Conservation (phyloP, 768 basidiomycete genomes). For the Lactarius evosmus region DNA sequence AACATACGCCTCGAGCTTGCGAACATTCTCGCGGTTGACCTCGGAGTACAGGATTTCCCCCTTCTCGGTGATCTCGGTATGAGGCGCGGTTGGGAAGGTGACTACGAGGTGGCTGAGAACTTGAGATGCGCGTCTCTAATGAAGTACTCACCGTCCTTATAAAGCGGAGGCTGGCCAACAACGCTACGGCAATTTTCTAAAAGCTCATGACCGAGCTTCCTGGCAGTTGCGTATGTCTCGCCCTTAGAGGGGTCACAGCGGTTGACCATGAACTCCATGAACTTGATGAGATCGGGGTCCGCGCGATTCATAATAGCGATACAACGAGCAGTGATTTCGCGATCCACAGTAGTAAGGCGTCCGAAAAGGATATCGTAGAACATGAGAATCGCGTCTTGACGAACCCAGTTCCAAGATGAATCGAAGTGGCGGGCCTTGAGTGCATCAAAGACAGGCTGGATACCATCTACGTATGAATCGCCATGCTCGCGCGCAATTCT, state of each 20-base stretch:
- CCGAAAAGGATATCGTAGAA: slow-evolving; percentile 99
- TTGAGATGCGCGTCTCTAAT: not conserved
- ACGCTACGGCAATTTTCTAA: slow-evolving; percentile 91
- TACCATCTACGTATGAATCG: slow-evolving; percentile 89
- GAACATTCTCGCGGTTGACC: slow-evolving; percentile 92
- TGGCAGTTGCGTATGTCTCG: slow-evolving; percentile 91
- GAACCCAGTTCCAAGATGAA: slow-evolving; percentile 99
- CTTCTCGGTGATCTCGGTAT: slow-evolving; percentile 88
- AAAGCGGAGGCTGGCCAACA: slow-evolving; percentile 78
- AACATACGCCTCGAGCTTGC: slow-evolving; percentile 96
- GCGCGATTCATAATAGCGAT: slow-evolving; percentile 97
- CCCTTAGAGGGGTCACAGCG: slow-evolving; percentile 76
- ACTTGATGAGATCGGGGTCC: slow-evolving; percentile 84
- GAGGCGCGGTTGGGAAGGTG: slow-evolving; percentile 97
- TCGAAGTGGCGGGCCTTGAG: slow-evolving; percentile 98
- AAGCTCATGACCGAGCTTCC: slow-evolving; percentile 94
- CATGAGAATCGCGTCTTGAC: slow-evolving; percentile 95
- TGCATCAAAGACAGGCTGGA: slow-evolving; percentile 91
- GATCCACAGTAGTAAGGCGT: slow-evolving; percentile 87
- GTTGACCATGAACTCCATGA: slow-evolving; percentile 96
- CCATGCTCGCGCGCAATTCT: slow-evolving; percentile 90
- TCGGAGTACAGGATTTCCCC: slow-evolving; percentile 95
- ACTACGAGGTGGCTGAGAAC: slow-evolving; percentile 44
- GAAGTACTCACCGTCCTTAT: slow-evolving; percentile 80
- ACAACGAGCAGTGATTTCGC: slow-evolving; percentile 95